Conservation (phyloP, 2,329 filamentous ascomycete species). For the Phaeosphaeriaceae sp. region DNA sequence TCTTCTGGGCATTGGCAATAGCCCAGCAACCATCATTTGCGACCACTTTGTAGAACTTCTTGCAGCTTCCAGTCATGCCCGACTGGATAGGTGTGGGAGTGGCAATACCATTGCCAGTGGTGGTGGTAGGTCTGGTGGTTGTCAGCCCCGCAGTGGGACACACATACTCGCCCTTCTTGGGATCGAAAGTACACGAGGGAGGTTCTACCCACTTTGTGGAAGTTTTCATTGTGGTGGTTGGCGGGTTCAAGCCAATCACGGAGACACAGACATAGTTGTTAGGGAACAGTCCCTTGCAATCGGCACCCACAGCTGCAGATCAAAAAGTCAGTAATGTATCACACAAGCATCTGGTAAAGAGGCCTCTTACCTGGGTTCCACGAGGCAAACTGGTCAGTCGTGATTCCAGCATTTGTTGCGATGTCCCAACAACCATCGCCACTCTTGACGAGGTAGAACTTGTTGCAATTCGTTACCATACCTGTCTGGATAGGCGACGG, state of each 20-base stretch:
- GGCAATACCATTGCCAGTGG: slow-evolving; percentile 1
- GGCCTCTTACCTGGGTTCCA: too few species aligned
- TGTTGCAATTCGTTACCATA: background rate
- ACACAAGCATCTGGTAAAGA: too few species aligned
- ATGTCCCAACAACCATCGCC: background rate
- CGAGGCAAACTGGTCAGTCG: background rate
- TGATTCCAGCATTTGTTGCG: background rate
- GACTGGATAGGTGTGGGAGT: slow-evolving; percentile 3
- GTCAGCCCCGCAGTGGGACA: background rate
- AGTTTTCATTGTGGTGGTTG: too few species aligned
- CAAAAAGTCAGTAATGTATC: background rate
- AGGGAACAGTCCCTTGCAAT: background rate
- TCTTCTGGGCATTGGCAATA: slow-evolving; percentile 1
- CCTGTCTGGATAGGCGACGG: background rate
- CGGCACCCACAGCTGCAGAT: background rate
- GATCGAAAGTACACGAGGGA: too few species aligned
- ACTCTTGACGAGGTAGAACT: background rate
- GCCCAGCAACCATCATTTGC: slow-evolving; percentile 2
- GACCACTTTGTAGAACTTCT: slow-evolving; percentile 8
- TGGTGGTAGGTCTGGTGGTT: background rate
- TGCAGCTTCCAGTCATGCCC: slow-evolving; percentile 9
- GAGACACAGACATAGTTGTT: too few species aligned
- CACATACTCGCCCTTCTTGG: background rate
- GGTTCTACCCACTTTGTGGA: too few species aligned
- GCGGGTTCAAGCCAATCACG: too few species aligned